Base-by-base conservation (phyloP, 2,329 filamentous ascomycete genomes). In the Stachybotrys chartarum region DNA sequence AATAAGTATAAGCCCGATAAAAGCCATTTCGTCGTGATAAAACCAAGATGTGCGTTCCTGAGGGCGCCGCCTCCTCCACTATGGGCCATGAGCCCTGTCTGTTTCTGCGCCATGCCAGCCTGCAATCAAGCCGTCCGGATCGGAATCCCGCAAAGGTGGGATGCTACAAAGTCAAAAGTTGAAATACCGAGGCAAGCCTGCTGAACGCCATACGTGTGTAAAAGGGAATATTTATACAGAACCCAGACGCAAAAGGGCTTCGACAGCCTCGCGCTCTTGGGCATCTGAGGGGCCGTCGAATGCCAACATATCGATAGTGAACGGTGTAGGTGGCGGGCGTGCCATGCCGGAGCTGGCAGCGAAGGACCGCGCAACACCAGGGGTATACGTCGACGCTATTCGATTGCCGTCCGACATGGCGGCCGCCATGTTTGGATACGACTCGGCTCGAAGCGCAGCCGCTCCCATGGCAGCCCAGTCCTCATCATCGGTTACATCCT, bases 381-480 rank as follows among this genome's bases (percentile, higher is more conserved):
- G 70, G 49, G 70, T 75, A 75, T 81, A 78, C 70, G 78, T 72
- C 58, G 78, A 71, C 51, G 66, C 62, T 7, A 60, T 57, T 50
- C 61, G 52, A 70, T 77, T 69, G 62, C 71, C 65, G 75, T 75
- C 66, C 71, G 84, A 75, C 73, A 82, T 71, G 79, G 86, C 73
- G 55, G 78, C 74, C 7, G 70, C 75, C 63, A 77, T 80, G 64
- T 73, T 80, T 54, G 80, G 78, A 64, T 85, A 85, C 7, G 83
- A 86, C 51, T 80, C 79, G 57, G 83, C 82, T 60, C 92, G 86
- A 62, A 97, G 81, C 61, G 90, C 90, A 54, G 88, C 91, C 32
- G 92, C 90, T 54, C 91, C 93, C 59, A 96, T 88, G 53, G 88
- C 85, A 50, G 89, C 90, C 92, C 93, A 97, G 72, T 97, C 92